Conservation (phyloP, 805 yeast genomes). For the Middelhovenomyces tepae region DNA sequence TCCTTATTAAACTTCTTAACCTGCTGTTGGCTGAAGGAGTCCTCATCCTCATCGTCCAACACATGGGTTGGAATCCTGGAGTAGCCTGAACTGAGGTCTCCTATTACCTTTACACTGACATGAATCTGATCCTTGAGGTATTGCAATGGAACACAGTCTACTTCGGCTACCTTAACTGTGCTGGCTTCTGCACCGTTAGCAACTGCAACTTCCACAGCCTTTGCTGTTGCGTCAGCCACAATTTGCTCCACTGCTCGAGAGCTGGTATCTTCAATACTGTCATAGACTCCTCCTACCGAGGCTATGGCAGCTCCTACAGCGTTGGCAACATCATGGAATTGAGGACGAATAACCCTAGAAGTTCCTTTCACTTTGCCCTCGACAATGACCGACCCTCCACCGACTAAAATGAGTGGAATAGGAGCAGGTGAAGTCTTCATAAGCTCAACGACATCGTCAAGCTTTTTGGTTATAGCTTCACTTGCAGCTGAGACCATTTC, state of each 20-base stretch:
- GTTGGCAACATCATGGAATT: conserved; percentile 37
- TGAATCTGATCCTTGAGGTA: too few relatives aligned
- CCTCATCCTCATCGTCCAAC: too few relatives aligned
- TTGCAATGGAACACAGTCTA: conserved; percentile 26
- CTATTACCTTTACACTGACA: too few relatives aligned
- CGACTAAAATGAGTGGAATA: conserved; percentile 37
- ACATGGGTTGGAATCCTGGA: too few relatives aligned
- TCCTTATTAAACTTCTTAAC: too few relatives aligned
- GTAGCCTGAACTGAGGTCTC: too few relatives aligned
- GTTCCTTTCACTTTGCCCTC: conserved; percentile 34
- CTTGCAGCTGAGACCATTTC: conserved; percentile 10
- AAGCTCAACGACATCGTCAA: conserved; percentile 35
- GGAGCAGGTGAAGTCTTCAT: conserved; percentile 39
- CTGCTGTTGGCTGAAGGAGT: too few relatives aligned
- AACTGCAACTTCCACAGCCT: conserved; percentile 19
- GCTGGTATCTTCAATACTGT: conserved; percentile 18
- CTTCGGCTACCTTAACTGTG: conserved; percentile 23
- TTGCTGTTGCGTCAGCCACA: conserved; percentile 12
- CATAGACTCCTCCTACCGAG: conserved; percentile 34
- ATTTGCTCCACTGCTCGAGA: conserved; percentile 16
- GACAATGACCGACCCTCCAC: conserved; percentile 44
- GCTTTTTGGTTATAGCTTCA: conserved; percentile 21
- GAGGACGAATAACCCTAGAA: conserved; percentile 35
- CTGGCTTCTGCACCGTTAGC: conserved; percentile 22
- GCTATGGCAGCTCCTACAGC: conserved; percentile 46